Base-by-base conservation (phyloP, 306 rosid species). In the Quercus dentata region DNA sequence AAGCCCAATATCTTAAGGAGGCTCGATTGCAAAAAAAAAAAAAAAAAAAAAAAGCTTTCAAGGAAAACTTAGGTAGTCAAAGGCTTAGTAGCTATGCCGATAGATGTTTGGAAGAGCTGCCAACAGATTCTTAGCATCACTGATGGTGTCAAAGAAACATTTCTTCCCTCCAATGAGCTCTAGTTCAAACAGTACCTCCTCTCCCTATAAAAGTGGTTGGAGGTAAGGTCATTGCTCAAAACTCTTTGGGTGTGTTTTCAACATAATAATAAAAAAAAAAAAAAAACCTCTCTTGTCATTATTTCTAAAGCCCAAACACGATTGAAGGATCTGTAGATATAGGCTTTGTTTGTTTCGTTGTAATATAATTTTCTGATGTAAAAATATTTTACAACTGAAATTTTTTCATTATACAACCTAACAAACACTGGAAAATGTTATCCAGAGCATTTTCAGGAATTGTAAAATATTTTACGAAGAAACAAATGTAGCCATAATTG, bases 141-240 rank as follows among this genome's bases (percentile, higher is more conserved):
- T 27, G 15, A 63, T 14, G 12, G 35, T 19, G 30, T 63, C 69
- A 63, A 28, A 63, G 41, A 28, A 5, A 31, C 69, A 63, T 63
- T 19, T 15, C 69, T 63, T 63, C 31, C 49, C 68, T 44, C 33
- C 25, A 62, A 30, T 28, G 75, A 35, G n/a, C 46, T 21, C 19
- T 69, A 28, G 56, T 62, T 81, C 41, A 4, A 5, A 77, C 55
- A 51, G 74, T 49, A 70, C 74, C 25, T 77, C 56, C 33, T 78
- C 74, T 28, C 70, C 15, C 54, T 69, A 8, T 8, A 5, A 61
- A 74, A 78, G 30, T 58, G 52, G 56, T 33, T 49, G 27, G 55
- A 74, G 79, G 25, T 54, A 71, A 56, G 75, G 35, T 31, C 20
- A 38, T 52, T 20, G 11, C 12, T 69, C 59, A 4, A 30, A 30